These are phyloP conservation scores for Suaeda aralocaspica DNA, from an alignment of 148 eudicot species.

Conservation along the genomic window DNA sequence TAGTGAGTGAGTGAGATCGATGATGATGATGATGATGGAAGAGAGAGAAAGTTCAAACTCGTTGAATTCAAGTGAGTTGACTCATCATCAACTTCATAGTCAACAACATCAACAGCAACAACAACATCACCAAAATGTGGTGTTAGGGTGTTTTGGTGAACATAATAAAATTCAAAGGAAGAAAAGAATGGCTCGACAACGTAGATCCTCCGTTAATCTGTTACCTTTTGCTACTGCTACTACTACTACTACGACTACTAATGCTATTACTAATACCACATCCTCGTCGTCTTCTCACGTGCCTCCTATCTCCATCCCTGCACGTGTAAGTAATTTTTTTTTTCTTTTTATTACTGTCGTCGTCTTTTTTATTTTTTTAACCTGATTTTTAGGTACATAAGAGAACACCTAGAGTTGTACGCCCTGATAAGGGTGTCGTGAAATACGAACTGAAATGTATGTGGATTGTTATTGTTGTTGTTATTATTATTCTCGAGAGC, in stretches of 20 bases:
- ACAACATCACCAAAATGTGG: not conserved
- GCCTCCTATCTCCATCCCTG: constrained; percentile 34
- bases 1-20: not conserved
- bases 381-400: not conserved
- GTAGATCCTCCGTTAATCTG: constrained; percentile 27
- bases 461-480: too few species aligned
- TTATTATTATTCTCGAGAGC: too few species aligned
- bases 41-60: constrained; percentile 7
- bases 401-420: too few species aligned
- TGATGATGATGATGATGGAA: constrained; percentile 18
- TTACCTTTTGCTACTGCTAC: constrained; percentile 19
- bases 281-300: constrained; percentile 37
- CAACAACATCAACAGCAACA: too few species aligned
- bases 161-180: constrained; percentile 35
- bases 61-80: too few species aligned
- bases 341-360: not conserved
- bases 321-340: constrained; percentile 38
- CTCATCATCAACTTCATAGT: too few species aligned
- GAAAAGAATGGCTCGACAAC: constrained; percentile 35
- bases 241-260: not conserved
- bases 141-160: constrained; percentile 18
- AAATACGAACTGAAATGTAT: too few species aligned
- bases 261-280: constrained; percentile 2
- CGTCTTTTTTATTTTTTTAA: not conserved
- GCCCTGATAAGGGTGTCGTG: too few species aligned